Conservation (phyloP, 2,329 filamentous ascomycete genomes). For the Macrophomina phaseolina region DNA sequence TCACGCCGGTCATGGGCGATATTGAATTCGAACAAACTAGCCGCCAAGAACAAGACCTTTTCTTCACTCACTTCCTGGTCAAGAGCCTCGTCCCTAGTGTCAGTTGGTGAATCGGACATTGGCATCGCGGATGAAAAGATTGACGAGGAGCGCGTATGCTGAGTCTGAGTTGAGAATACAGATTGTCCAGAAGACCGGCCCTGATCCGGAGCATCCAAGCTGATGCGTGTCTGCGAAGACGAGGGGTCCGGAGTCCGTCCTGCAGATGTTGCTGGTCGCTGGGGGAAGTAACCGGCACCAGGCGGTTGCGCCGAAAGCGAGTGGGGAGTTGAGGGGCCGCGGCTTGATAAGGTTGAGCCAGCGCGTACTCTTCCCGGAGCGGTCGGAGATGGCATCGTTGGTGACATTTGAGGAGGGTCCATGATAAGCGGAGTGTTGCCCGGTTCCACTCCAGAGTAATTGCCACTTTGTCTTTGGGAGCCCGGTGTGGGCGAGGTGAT, state of each 20-base stretch:
- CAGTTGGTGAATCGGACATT: slow-evolving; percentile 63
- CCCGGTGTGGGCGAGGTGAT: slow-evolving; percentile 17
- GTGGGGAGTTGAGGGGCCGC: slow-evolving; percentile 59
- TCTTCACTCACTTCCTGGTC: slow-evolving; percentile 56
- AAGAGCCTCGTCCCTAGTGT: slow-evolving; percentile 33
- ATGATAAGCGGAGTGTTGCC: slow-evolving; percentile 59
- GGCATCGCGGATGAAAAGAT: slow-evolving; percentile 89
- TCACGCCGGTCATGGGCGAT: slow-evolving; percentile 91
- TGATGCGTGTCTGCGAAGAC: slow-evolving; percentile 19
- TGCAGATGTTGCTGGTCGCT: slow-evolving; percentile 41
- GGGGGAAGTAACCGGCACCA: slow-evolving; percentile 41
- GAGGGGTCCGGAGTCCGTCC: slow-evolving; percentile 20
- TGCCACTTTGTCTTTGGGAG: slow-evolving; percentile 24
- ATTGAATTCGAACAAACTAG: slow-evolving; percentile 95
- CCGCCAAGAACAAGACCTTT: slow-evolving; percentile 86
- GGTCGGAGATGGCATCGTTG: slow-evolving; percentile 20
- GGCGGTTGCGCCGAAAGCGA: slow-evolving; percentile 27
- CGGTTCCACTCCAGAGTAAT: slow-evolving; percentile 37
- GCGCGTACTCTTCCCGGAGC: slow-evolving; percentile 57
- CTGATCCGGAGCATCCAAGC: slow-evolving; percentile 43
- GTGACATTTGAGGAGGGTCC: slow-evolving; percentile 45
- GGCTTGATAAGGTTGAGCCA: slow-evolving; percentile 60
- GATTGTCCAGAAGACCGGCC: slow-evolving; percentile 44
- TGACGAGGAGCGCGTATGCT: slow-evolving; percentile 65
- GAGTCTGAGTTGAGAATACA: slow-evolving; percentile 22